A percentile compares a stretch with the other conserved stretches of the same genome.
phyloP scores from a whole-genome alignment of 2,329 filamentous ascomycete genomes.

The Calonectria hongkongensis region DNA sequence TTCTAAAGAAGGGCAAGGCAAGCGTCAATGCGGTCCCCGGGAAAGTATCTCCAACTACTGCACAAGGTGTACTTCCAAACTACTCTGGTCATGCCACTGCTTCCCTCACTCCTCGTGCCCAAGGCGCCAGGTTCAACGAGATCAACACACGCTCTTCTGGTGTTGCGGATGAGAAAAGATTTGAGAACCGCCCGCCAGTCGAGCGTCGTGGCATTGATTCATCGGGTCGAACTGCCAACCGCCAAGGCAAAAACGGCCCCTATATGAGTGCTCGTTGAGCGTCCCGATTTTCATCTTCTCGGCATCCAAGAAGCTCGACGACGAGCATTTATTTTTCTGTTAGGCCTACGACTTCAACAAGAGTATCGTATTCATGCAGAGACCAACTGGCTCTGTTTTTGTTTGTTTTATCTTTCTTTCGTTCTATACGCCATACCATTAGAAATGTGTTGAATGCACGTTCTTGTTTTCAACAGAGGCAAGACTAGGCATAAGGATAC shows the following conservation, averaged over 20 bases:
- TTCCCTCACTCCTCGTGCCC: constrained; percentile 63
- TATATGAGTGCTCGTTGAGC: constrained; percentile 46
- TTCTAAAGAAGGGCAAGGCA: constrained; percentile 71
- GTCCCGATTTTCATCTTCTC: not conserved
- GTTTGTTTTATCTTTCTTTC: constrained; percentile 39
- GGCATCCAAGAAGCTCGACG: constrained; percentile 30
- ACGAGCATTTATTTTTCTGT: constrained; percentile 58
- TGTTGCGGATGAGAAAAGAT: constrained; percentile 59
- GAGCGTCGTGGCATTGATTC: constrained; percentile 44
- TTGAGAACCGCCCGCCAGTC: constrained; percentile 67
- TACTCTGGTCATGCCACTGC: constrained; percentile 72
- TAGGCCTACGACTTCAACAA: constrained; percentile 59
- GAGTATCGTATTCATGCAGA: constrained; percentile 12
- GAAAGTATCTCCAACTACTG: constrained; percentile 72
- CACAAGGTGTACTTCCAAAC: constrained; percentile 72
- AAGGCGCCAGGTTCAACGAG: constrained; percentile 54
- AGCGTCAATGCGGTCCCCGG: constrained; percentile 68
- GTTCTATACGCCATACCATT: not conserved
- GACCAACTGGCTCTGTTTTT: constrained; percentile 38
- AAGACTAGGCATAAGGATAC: not conserved
- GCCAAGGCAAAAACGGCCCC: constrained; percentile 44
- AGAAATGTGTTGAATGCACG: not conserved
- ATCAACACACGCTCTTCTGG: constrained; percentile 45
- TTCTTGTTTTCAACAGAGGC: constrained; percentile 9
- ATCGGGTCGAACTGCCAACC: constrained; percentile 40